Evolutionary conservation across 2,329 filamentous ascomycete genomes (phyloP), one percentile per base, ranked within the genome.

Genomic region (Dactylellina cionopaga): DNA sequence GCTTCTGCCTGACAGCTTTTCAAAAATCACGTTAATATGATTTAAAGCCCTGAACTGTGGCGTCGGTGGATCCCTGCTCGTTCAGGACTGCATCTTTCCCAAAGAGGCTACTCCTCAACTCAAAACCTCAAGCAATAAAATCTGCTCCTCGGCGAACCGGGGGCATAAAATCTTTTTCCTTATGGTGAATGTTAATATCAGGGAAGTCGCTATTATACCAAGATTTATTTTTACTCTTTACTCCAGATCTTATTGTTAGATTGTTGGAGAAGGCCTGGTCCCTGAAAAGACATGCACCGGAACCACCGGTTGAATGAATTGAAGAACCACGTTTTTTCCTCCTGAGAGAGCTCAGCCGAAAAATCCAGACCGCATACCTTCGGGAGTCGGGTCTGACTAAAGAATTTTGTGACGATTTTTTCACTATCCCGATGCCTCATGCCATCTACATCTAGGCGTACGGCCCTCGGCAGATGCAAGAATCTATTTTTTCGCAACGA

Each of bases 21-120:
- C 44, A 29, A 46, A 4, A n/a, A n/a, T n/a, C n/a, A n/a, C n/a
- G n/a, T n/a, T n/a, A n/a, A n/a, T n/a, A n/a, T n/a, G n/a, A n/a
- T n/a, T n/a, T n/a, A n/a, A n/a, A n/a, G n/a, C n/a, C n/a, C n/a
- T 44, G 41, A 44, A 29, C 10, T 47, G 55, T 59, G 41, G 41
- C 55, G 55, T 59, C 19, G 13, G 5, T 17, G 27, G 22, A 47
- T 25, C 55, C 55, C 22, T 47, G 29, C 31, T 29, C n/a, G 49
- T 55, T 55, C 33, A 35, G 29, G 33, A 55, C 22, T 24, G 17
- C 10, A 39, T 25, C 24, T 33, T 0, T 22, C 25, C 25, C 22
- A 39, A 17, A 33, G 31, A n/a, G 7, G 41, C 24, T n/a, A 25
- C 15, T 11, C 31, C 24, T 46, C 3, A 27, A 25, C 25, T n/a